phyloP scores from a whole-genome alignment of 139 green algal species.

The Edaphochlamys debaryana region DNA sequence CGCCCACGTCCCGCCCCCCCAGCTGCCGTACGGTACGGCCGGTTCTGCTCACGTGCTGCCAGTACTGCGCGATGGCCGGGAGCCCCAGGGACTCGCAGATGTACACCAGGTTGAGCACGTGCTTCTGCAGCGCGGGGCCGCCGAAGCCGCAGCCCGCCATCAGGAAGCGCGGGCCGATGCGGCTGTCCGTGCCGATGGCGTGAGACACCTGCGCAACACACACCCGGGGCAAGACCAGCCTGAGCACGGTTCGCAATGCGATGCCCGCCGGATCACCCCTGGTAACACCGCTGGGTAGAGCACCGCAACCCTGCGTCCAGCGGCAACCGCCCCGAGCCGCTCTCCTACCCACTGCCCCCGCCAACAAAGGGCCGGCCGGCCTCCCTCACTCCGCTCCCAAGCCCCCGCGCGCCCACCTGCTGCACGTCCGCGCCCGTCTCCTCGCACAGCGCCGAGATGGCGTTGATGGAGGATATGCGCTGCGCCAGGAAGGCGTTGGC shows the following conservation, averaged over 20 bases:
- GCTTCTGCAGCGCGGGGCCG: constrained; percentile 98
- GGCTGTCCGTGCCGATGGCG: constrained; percentile 92
- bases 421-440: constrained; percentile 91
- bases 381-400: too few species aligned
- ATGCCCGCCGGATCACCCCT: too few species aligned
- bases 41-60: constrained; percentile 70
- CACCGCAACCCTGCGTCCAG: too few species aligned
- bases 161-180: constrained; percentile 96
- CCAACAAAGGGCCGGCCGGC: too few species aligned
- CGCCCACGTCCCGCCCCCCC: too few species aligned
- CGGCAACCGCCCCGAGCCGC: too few species aligned
- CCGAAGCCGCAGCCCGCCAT: constrained; percentile 95
- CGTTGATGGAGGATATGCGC: constrained; percentile 97
- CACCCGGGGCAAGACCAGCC: too few species aligned
- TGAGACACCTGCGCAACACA: constrained; percentile 81
- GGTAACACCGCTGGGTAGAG: too few species aligned
- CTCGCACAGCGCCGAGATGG: constrained; percentile 96
- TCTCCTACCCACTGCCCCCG: neutral
- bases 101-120: constrained; percentile 97
- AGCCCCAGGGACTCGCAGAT: constrained; percentile 94
- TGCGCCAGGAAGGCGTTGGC: constrained; percentile 97
- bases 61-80: constrained; percentile 92
- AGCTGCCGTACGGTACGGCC: too few species aligned
- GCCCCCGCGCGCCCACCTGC: constrained; percentile 66
- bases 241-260: too few species aligned